Evolutionary conservation across 2,329 filamentous ascomycete species (phyloP).

Genomic region (Epicoccum nigrum): DNA sequence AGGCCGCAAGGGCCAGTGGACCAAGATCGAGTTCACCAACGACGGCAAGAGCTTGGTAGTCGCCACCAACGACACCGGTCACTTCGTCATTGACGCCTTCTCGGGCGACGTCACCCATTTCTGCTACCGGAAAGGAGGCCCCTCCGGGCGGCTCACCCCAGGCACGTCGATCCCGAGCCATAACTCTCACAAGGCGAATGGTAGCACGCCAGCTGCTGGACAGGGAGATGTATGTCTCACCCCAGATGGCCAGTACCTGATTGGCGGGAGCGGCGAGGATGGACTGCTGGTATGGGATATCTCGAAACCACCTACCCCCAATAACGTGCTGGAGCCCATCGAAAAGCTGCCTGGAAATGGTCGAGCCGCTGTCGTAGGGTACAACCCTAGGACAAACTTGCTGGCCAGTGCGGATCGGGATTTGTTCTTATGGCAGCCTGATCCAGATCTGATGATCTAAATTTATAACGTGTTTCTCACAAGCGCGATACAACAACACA

Average conservation of each 20-base stretch:
- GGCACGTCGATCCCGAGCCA: slow-evolving; percentile 55
- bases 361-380: slow-evolving; percentile 76
- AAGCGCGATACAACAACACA: too few species aligned
- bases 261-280: slow-evolving; percentile 74
- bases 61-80: slow-evolving; percentile 80
- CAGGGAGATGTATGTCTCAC: slow-evolving; percentile 86
- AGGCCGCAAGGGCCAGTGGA: slow-evolving; percentile 72
- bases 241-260: slow-evolving; percentile 85
- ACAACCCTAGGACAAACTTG: slow-evolving; percentile 91
- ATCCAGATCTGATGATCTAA: slow-evolving; percentile 50
- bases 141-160: slow-evolving; percentile 54
- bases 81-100: slow-evolving; percentile 94
- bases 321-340: slow-evolving; percentile 67
- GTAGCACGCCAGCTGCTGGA: slow-evolving; percentile 43
- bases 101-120: slow-evolving; percentile 79
- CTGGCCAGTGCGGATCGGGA: slow-evolving; percentile 89
- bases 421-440: slow-evolving; percentile 56
- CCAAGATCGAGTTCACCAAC: slow-evolving; percentile 92
- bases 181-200: slow-evolving; percentile 55
- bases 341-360: slow-evolving; percentile 67
- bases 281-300: slow-evolving; percentile 90
- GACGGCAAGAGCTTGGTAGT: slow-evolving; percentile 88
- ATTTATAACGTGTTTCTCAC: not conserved
- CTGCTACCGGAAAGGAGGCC: slow-evolving; percentile 57
- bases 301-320: slow-evolving; percentile 56